A percentile compares a stretch with the other conserved stretches of the same genome.
Evolutionary conservation across 257 asterid species (phyloP).

Genomic region (Ocimum tenuiflorum): DNA sequence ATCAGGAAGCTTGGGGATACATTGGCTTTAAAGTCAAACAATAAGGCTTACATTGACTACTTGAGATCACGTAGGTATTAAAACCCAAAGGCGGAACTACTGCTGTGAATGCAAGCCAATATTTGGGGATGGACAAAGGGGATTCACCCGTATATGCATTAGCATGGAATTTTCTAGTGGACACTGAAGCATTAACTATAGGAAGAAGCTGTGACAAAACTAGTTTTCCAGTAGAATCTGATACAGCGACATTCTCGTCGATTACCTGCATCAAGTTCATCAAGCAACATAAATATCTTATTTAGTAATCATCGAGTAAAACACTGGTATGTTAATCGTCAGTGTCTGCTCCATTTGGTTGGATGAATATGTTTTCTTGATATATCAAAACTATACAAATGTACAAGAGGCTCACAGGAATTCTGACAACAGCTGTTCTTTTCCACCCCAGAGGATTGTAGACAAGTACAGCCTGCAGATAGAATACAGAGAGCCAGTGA

Average conservation of each 20-base stretch:
- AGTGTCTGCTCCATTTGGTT: not conserved
- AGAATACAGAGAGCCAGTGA: not conserved
- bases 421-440: slow-evolving; percentile 65
- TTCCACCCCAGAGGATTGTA: slow-evolving; percentile 93
- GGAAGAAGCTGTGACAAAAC: slow-evolving; percentile 69
- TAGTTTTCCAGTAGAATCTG: slow-evolving; percentile 65
- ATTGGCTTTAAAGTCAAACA: slow-evolving; percentile 10
- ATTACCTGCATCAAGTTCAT: slow-evolving; percentile 51
- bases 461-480: slow-evolving; percentile 63
- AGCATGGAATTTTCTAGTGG: slow-evolving; percentile 45
- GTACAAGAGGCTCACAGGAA: slow-evolving; percentile 63
- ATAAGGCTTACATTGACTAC: slow-evolving; percentile 31
- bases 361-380: not conserved
- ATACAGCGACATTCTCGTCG: slow-evolving; percentile 47
- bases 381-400: not conserved
- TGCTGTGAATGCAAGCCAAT: slow-evolving; percentile 80
- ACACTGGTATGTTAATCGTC: not conserved
- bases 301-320: not conserved
- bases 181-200: slow-evolving; percentile 48
- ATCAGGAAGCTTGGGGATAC: slow-evolving; percentile 1
- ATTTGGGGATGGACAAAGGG: slow-evolving; percentile 38
- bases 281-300: not conserved
- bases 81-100: slow-evolving; percentile 82
- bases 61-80: slow-evolving; percentile 57
- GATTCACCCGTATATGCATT: slow-evolving; percentile 56